Conservation (phyloP, 768 basidiomycete species). For the Tulasnella sp. region DNA sequence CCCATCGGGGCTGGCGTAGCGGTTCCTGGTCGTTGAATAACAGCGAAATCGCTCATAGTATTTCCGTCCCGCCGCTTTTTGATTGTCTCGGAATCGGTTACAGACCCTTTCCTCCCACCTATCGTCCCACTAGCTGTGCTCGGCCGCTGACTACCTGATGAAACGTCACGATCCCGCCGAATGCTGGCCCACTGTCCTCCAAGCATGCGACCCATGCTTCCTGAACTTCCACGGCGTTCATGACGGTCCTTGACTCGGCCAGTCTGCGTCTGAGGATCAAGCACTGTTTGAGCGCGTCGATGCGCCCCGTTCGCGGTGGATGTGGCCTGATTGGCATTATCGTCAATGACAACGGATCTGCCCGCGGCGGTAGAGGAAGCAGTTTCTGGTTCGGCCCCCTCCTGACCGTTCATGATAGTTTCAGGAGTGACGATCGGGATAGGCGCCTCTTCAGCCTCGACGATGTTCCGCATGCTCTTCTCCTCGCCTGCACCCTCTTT, state of each 20-base stretch:
- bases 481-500: slow-evolving; percentile 27
- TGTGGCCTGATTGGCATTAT: slow-evolving; percentile 36
- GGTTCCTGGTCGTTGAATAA: neutral
- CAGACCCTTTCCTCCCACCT: too few relatives aligned
- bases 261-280: slow-evolving; percentile 47
- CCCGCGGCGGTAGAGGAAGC: neutral
- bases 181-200: slow-evolving; percentile 40
- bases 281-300: slow-evolving; percentile 63
- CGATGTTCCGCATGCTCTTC: slow-evolving; percentile 7
- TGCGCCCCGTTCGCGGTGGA: slow-evolving; percentile 39
- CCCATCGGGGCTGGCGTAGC: neutral
- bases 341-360: neutral
- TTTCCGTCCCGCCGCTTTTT: neutral
- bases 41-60: neutral
- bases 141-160: too few relatives aligned
- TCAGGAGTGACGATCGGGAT: slow-evolving; percentile 13
- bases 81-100: too few relatives aligned
- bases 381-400: neutral
- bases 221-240: slow-evolving; percentile 66
- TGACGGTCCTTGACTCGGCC: slow-evolving; percentile 41
- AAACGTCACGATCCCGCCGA: slow-evolving; percentile 36
- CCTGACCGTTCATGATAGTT: neutral
- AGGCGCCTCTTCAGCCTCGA: slow-evolving; percentile 21
- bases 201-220: slow-evolving; percentile 40
- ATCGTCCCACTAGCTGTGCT: too few relatives aligned